Evolutionary conservation across 2,329 filamentous ascomycete genomes (phyloP), one percentile per base, ranked within the genome.

Genomic region (Trichothecium sympodiale): DNA sequence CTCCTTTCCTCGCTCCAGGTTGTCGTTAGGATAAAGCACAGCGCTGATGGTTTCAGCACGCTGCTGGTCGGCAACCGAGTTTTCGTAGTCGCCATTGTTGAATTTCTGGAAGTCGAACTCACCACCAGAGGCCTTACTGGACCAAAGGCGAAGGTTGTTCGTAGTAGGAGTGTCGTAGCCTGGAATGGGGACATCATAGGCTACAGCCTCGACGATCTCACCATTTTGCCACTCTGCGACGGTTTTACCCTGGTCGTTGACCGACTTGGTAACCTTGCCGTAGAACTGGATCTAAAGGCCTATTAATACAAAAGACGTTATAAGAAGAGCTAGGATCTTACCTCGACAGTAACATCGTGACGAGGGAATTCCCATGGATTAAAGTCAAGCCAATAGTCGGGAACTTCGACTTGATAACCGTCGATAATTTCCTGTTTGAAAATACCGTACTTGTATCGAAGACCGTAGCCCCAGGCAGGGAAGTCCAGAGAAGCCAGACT

Each of bases 61-160:
- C 67, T 98, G 91, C 62, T 96, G 87, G 48, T 98, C 91, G n/a
- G 83, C 85, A 28, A 98, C 91, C 10, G 91, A 93, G 64, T 84
- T 91, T 64, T 98, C 91, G 55, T 98, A 98, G 50, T 98, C 88
- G 43, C 91, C 91, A 40, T 73, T 91, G 64, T 98, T 98, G 77
- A 98, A 98, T 59, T 96, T 96, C 54, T 95, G 89, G 64, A 98
- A 98, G 64, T 98, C 89, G 45, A 98, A 98, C 60, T 98, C 91
- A 45, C 91, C 91, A 48, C 85, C 89, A 31, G 88, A 88, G 30
- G 91, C 89, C 63, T 95, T 95, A 69, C 87, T 95, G 31, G 87
- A 94, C 91, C 91, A 98, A 28, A 98, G 71, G 41, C 91, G 82
- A 43, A 98, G 70, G 62, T 98, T 98, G 69, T 98, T 98, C 48